These are phyloP conservation scores for Colletotrichum sublineola DNA, from an alignment of 2,329 filamentous ascomycete species.

Conservation along the genomic window DNA sequence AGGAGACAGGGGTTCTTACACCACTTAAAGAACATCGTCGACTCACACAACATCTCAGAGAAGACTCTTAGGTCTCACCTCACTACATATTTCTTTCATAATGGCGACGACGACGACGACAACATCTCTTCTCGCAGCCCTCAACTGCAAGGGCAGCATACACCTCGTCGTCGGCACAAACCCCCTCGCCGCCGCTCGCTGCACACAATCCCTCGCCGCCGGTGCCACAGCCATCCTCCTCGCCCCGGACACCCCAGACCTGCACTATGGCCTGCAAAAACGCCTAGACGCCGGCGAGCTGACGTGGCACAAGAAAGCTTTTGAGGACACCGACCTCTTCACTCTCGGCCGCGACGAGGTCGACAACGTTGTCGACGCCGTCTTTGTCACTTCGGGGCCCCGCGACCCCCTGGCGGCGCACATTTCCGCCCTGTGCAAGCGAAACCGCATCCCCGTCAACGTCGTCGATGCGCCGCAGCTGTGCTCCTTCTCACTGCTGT, in stretches of 20 bases:
- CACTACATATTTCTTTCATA: neutral
- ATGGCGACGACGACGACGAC: constrained; percentile 11
- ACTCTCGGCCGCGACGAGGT: constrained; percentile 85
- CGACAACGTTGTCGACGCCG: constrained; percentile 84
- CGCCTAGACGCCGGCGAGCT: constrained; percentile 76
- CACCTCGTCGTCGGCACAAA: constrained; percentile 91
- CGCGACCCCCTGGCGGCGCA: constrained; percentile 62
- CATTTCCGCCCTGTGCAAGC: constrained; percentile 81
- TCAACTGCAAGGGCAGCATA: constrained; percentile 77
- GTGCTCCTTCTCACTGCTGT: constrained; percentile 90
- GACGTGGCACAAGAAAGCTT: constrained; percentile 74
- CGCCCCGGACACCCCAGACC: constrained; percentile 73
- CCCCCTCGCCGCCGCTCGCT: constrained; percentile 87
- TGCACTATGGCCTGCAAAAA: constrained; percentile 71
- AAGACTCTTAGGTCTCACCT: neutral
- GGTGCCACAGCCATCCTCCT: constrained; percentile 87
- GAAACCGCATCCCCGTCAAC: constrained; percentile 90
- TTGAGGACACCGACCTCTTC: constrained; percentile 79
- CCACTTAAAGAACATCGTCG: constrained; percentile 12
- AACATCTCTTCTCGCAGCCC: constrained; percentile 76
- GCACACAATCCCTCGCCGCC: constrained; percentile 81
- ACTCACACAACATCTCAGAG: neutral
- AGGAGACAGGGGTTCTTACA: constrained; percentile 30
- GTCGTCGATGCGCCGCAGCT: constrained; percentile 88
- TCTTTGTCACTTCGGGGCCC: constrained; percentile 82